phyloP scores from a whole-genome alignment of 345 rosid species.

The Hevea brasiliensis region DNA sequence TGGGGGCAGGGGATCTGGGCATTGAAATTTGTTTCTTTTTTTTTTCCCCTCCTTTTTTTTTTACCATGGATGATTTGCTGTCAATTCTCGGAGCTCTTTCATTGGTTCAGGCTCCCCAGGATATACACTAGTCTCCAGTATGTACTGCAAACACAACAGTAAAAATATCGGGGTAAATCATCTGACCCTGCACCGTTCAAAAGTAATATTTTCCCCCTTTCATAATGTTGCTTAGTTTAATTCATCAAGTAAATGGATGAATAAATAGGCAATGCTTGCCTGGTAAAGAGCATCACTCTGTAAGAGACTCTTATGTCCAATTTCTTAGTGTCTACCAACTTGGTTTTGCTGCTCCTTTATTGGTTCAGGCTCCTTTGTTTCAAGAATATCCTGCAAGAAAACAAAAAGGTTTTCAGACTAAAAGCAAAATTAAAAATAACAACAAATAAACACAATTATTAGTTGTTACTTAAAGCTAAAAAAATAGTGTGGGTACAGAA shows the following conservation, averaged over 20 bases:
- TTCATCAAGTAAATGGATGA: conserved; percentile 1
- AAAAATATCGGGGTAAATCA: neutral
- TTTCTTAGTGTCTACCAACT: conserved; percentile 70
- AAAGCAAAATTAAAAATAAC: neutral
- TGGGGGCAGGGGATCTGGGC: no score
- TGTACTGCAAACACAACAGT: conserved; percentile 48
- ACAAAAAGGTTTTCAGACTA: neutral
- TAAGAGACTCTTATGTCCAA: conserved; percentile 91
- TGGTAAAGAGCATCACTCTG: conserved; percentile 93
- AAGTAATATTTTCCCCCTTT: no score
- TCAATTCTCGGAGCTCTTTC: conserved; percentile 90
- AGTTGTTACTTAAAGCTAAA: neutral
- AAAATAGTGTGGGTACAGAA: no score
- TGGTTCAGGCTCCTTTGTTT: conserved; percentile 19
- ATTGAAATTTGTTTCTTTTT: neutral
- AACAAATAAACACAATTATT: neutral
- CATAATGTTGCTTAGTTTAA: no score
- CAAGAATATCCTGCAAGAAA: conserved; percentile 10
- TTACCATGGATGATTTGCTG: conserved; percentile 95
- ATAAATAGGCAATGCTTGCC: conserved; percentile 29
- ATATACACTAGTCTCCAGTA: conserved; percentile 91
- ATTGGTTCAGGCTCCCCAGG: conserved; percentile 92
- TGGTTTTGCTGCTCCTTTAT: conserved; percentile 55
- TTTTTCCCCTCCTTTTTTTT: no score
- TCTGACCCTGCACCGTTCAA: no score